phyloP scores from a whole-genome alignment of 441 rosid genomes.

The Adansonia gregorii region DNA sequence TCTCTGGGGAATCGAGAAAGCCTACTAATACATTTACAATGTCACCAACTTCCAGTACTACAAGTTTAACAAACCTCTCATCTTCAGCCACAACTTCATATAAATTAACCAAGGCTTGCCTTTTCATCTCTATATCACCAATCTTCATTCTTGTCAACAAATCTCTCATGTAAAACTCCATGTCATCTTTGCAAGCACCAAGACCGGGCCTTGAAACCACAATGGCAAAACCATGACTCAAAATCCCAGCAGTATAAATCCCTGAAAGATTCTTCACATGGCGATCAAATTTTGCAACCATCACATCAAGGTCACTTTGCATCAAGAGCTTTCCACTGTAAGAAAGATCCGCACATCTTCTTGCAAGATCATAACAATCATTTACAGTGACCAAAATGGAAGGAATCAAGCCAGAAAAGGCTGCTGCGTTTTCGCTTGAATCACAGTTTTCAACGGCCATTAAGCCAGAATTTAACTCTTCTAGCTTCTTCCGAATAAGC shows the following conservation, averaged over 20 bases:
- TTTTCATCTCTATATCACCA: conserved; percentile 84
- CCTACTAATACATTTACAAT: conserved; percentile 49
- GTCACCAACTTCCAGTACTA: conserved; percentile 52
- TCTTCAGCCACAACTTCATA: conserved; percentile 56
- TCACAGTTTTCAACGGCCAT: conserved; percentile 56
- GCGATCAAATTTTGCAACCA: conserved; percentile 57
- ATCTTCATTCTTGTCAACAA: conserved; percentile 85
- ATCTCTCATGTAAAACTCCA: conserved; percentile 83
- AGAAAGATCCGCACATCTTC: conserved; percentile 69
- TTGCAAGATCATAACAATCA: conserved; percentile 68
- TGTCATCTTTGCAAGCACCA: conserved; percentile 71
- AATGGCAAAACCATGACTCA: conserved; percentile 67
- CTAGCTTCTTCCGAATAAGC: conserved; percentile 65
- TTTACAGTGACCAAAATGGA: conserved; percentile 48
- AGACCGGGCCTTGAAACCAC: conserved; percentile 71
- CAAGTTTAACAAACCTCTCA: conserved; percentile 56
- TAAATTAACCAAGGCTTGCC: conserved; percentile 63
- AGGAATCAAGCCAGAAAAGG: conserved; percentile 49
- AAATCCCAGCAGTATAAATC: conserved; percentile 65
- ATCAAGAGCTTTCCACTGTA: conserved; percentile 92
- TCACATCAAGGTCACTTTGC: conserved; percentile 89
- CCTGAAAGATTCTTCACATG: conserved; percentile 59
- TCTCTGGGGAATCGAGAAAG: conserved; percentile 60
- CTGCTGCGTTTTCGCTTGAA: conserved; percentile 49
- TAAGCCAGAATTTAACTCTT: conserved; percentile 73